Base-by-base conservation (phyloP, 768 basidiomycete species). In the Psilocybe tampanensis region DNA sequence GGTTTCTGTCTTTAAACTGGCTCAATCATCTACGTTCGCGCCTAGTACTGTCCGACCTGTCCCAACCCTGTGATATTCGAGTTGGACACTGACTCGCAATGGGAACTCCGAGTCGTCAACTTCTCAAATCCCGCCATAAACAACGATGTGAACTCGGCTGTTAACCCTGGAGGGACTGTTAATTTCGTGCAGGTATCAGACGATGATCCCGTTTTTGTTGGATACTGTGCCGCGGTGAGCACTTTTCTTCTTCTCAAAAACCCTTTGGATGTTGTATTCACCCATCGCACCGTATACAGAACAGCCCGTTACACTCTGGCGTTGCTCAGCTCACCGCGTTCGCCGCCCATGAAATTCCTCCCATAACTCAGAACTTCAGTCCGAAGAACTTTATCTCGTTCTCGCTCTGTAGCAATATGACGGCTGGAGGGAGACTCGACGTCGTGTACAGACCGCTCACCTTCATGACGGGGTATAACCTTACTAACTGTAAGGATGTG, bases 141-240 rank as follows among this genome's bases (percentile, higher is more conserved):
- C 34, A 55, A 55, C n/a, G 32, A 39, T n/a, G n/a, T 39, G 13
- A 39, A 32, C 54, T 36, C 44, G 7, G 54, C 47, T 2, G 26
- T 55, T 8, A 44, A 55, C 39, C 44, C 54, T 11, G 54, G 44
- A 2, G 54, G 54, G 29, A 55, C 54, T 9, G 54, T 55, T 12
- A 55, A 55, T 19, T 55, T 55, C n/a, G 45, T 55, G 21, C 32
- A 55, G 26, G 34, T 47, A 12, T 21, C 32, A 26, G 54, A 55
- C n/a, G 54, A 55, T 47, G 54, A 55, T 43, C 33, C 19, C 9
- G 29, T 55, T 5, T 55, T 55, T 44, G 32, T 47, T n/a, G 54
- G 54, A 18, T 55, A 55, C 36, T 55, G 54, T 9, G 22, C 44
- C 6, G 26, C 29, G 44, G 54, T 55, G 17, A 47, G 44, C n/a